Evolutionary conservation across 495 filamentous ascomycete genomes (phyloP).

Genomic region (Cairneyella variabilis): DNA sequence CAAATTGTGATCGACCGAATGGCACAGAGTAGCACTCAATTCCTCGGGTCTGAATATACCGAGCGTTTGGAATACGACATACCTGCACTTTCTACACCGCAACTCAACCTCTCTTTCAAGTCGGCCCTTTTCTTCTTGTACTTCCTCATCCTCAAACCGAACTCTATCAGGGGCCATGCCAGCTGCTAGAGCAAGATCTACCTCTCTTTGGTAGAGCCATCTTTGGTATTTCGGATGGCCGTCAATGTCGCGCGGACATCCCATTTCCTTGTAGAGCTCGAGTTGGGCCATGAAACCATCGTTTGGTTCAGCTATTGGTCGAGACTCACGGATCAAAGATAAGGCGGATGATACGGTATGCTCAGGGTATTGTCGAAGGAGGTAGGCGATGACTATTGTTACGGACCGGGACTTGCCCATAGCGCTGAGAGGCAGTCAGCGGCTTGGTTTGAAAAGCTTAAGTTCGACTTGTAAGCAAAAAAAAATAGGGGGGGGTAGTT

Average conservation of each 20-base stretch:
- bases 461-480: too few species aligned
- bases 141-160: conserved; percentile 76
- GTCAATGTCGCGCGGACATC: conserved; percentile 60
- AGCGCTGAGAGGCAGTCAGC: conserved; percentile 54
- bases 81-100: conserved; percentile 36
- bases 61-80: conserved; percentile 17
- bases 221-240: conserved; percentile 72
- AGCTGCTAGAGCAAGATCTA: conserved; percentile 66
- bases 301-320: conserved; percentile 81
- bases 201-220: conserved; percentile 79
- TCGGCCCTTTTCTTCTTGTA: conserved; percentile 39
- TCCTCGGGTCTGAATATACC: too few species aligned
- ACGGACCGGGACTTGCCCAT: conserved; percentile 96
- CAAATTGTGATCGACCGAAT: neutral
- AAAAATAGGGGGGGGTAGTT: too few species aligned
- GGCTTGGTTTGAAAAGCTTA: too few species aligned
- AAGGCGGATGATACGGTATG: conserved; percentile 59
- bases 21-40: too few species aligned
- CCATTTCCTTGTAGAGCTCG: conserved; percentile 80
- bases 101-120: conserved; percentile 36
- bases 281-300: conserved; percentile 85
- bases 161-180: conserved; percentile 71
- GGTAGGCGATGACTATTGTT: conserved; percentile 76
- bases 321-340: conserved; percentile 54
- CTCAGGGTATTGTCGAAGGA: conserved; percentile 48